Percentiles rank a stretch among this genome's conserved stretches.
Evolutionary conservation across 176 grass and related monocot genomes (phyloP).

Genomic region (Oryza punctata): DNA sequence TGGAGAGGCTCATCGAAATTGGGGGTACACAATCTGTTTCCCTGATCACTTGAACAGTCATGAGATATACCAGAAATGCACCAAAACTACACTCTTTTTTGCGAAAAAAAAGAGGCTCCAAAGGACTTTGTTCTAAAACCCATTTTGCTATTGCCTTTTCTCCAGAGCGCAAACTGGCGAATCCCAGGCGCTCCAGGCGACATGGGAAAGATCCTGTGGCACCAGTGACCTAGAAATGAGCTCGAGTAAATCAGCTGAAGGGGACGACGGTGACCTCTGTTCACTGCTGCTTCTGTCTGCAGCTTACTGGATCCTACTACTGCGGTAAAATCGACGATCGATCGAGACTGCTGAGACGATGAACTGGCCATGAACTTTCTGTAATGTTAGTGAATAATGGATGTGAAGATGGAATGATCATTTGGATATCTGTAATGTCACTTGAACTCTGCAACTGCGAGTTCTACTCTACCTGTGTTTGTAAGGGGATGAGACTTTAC

Average conservation of each 20-base stretch:
- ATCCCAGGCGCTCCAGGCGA: too few species aligned
- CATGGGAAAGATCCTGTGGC: not conserved
- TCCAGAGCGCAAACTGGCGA: not conserved
- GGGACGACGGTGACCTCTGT: not conserved
- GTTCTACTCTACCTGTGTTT: not conserved
- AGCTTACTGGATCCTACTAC: not conserved
- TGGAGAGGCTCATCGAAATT: not conserved
- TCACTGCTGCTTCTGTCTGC: not conserved
- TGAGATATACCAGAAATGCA: not conserved
- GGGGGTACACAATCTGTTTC: not conserved
- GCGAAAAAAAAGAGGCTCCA: too few species aligned
- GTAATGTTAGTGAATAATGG: not conserved
- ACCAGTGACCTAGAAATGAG: not conserved
- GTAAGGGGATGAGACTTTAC: not conserved
- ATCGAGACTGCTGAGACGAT: not conserved
- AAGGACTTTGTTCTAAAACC: not conserved
- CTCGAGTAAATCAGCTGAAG: not conserved
- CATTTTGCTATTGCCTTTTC: not conserved
- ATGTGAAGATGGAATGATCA: not conserved
- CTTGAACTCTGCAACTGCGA: not conserved
- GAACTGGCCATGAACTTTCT: not conserved
- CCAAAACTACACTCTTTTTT: not conserved
- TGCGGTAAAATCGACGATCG: not conserved
- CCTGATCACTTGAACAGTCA: not conserved
- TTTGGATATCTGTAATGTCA: not conserved